Evolutionary conservation across 305 asterid genomes (phyloP).

Genomic region (Ilex paraguariensis): DNA sequence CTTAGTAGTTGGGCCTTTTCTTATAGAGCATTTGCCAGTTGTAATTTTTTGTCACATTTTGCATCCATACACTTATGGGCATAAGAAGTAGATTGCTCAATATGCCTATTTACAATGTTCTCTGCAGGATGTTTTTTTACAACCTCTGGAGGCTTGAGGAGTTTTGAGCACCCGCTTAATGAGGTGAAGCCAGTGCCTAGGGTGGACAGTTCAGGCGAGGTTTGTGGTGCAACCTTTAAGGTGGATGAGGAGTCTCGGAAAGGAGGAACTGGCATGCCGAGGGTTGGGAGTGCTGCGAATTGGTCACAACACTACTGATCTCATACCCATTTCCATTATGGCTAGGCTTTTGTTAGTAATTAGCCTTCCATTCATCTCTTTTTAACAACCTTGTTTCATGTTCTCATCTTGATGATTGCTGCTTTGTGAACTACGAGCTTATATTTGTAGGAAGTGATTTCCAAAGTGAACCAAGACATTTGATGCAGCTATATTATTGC

Average conservation of each 20-base stretch:
- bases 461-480: constrained; percentile 1
- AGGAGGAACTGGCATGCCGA: constrained; percentile 54
- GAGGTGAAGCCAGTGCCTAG: constrained; percentile 86
- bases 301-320: constrained; percentile 71
- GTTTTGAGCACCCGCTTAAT: constrained; percentile 73
- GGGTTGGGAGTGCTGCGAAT: constrained; percentile 90
- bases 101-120: background rate
- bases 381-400: background rate
- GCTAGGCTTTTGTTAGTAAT: constrained; percentile 22
- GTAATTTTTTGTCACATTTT: too few relatives aligned
- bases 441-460: constrained; percentile 5
- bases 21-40: too few relatives aligned
- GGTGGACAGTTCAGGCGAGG: constrained; percentile 81
- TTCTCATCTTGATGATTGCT: background rate
- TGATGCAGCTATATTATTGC: constrained; percentile 3
- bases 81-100: too few relatives aligned
- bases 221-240: constrained; percentile 77
- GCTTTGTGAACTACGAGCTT: constrained; percentile 1
- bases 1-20: too few relatives aligned
- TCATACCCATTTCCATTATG: constrained; percentile 10
- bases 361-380: constrained; percentile 23
- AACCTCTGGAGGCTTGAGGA: constrained; percentile 80
- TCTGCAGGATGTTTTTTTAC: constrained; percentile 83
- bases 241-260: constrained; percentile 70
- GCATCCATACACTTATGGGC: too few relatives aligned